Conservation (phyloP, 1,284 basidiomycete species). For the Ustilago loliicola region DNA sequence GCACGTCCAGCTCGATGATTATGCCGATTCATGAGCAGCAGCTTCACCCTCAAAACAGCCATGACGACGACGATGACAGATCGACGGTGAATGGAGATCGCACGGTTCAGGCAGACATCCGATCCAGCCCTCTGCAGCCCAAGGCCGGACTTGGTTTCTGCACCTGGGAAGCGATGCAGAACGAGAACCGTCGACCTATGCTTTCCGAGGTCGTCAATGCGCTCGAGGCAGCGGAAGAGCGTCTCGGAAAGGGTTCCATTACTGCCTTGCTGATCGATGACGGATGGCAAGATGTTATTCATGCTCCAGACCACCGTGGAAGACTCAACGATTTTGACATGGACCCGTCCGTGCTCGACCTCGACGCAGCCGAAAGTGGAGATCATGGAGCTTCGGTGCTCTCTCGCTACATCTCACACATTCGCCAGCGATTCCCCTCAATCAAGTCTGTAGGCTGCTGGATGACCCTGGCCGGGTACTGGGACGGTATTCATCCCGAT, state of each 20-base stretch:
- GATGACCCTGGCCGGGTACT: conserved; percentile 50
- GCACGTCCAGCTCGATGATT: conserved; percentile 20
- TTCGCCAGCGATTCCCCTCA: conserved; percentile 36
- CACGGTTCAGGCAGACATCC: conserved; percentile 13
- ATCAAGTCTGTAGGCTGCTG: conserved; percentile 43
- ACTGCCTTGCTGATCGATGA: conserved; percentile 49
- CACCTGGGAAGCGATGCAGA: conserved; percentile 52
- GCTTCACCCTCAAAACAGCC: background rate
- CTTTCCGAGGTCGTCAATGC: conserved; percentile 41
- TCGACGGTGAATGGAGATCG: conserved; percentile 24
- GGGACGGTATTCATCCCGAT: conserved; percentile 43
- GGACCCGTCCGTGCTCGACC: conserved; percentile 29
- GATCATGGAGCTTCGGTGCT: conserved; percentile 7
- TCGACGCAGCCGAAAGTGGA: background rate
- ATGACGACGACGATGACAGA: conserved; percentile 21
- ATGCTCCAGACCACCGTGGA: conserved; percentile 22
- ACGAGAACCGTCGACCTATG: conserved; percentile 29
- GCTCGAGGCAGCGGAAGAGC: conserved; percentile 29
- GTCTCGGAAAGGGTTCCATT: conserved; percentile 30
- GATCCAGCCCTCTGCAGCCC: background rate
- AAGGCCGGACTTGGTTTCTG: conserved; percentile 43
- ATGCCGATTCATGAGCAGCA: conserved; percentile 13
- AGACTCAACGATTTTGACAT: conserved; percentile 43
- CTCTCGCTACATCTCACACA: conserved; percentile 25
- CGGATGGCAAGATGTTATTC: conserved; percentile 45